Evolutionary conservation across 768 basidiomycete species (phyloP).

Genomic region (Asterophora parasitica): DNA sequence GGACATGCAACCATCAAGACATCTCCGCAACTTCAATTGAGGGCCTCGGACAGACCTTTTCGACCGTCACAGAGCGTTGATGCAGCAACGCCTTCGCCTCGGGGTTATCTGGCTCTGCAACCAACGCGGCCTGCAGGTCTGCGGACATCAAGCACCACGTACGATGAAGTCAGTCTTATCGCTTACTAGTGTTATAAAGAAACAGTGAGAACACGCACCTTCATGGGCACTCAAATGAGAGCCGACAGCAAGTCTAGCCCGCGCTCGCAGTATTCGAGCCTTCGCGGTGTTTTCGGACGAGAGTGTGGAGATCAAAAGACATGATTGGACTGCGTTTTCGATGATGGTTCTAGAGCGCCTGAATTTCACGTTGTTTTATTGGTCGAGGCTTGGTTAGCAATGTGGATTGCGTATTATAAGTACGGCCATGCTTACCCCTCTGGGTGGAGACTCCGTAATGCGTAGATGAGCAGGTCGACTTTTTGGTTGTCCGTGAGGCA

Average conservation of each 20-base stretch:
- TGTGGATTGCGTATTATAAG: not conserved
- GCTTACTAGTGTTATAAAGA: conserved; percentile 2
- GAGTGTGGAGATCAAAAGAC: conserved; percentile 52
- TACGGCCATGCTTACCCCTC: conserved; percentile 53
- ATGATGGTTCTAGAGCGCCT: conserved; percentile 57
- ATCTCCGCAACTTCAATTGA: not conserved
- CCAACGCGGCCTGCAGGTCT: conserved; percentile 67
- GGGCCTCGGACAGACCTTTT: conserved; percentile 40
- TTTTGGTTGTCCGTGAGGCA: conserved; percentile 62
- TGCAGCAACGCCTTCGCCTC: conserved; percentile 61
- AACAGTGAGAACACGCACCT: conserved; percentile 34
- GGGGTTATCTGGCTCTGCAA: conserved; percentile 61
- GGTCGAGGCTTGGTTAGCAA: not conserved
- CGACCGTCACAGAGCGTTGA: conserved; percentile 49
- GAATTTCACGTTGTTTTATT: conserved; percentile 2
- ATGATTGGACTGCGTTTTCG: conserved; percentile 73
- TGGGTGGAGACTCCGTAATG: conserved; percentile 74
- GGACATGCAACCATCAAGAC: not conserved
- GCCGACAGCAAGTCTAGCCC: conserved; percentile 56
- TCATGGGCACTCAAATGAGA: conserved; percentile 60
- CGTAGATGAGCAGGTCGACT: conserved; percentile 67
- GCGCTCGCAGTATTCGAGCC: conserved; percentile 64
- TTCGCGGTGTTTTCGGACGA: conserved; percentile 48
- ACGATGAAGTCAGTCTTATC: not conserved
- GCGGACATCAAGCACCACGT: conserved; percentile 9